Conservation (phyloP, 2,329 filamentous ascomycete species). For the Claviceps sp. region DNA sequence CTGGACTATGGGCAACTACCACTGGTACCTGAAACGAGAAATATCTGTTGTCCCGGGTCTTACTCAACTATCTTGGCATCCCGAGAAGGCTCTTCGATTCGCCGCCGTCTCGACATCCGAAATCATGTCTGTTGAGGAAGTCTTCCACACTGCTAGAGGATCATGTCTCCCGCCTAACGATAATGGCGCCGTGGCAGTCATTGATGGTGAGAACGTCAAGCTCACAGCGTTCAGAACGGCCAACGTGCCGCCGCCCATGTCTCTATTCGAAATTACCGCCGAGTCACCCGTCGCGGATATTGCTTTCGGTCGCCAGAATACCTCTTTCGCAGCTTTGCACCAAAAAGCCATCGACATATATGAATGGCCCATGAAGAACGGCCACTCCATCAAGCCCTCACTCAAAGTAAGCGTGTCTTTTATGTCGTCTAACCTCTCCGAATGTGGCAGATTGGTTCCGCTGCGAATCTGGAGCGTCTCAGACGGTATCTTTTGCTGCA, state of each 20-base stretch:
- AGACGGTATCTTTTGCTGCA: slow-evolving; percentile 16
- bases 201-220: slow-evolving; percentile 70
- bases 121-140: slow-evolving; percentile 50
- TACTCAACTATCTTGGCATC: slow-evolving; percentile 56
- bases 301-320: slow-evolving; percentile 52
- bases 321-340: slow-evolving; percentile 60
- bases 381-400: slow-evolving; percentile 31
- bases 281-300: slow-evolving; percentile 58
- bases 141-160: slow-evolving; percentile 54
- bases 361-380: slow-evolving; percentile 50
- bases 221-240: slow-evolving; percentile 73
- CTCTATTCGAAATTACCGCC: slow-evolving; percentile 57
- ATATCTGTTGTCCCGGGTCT: slow-evolving; percentile 33
- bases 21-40: slow-evolving; percentile 96
- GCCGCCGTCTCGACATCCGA: slow-evolving; percentile 37
- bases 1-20: slow-evolving; percentile 96
- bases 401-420: slow-evolving; percentile 28
- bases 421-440: slow-evolving; percentile 11
- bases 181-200: slow-evolving; percentile 64
- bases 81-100: slow-evolving; percentile 66
- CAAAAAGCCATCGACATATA: slow-evolving; percentile 53
- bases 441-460: slow-evolving; percentile 12
- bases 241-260: slow-evolving; percentile 88
- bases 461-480: slow-evolving; percentile 21
- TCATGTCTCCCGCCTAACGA: slow-evolving; percentile 60